A percentile compares a stretch with the other conserved stretches of the same genome.
These are phyloP conservation scores for Brassica napus DNA, from an alignment of 345 rosid genomes.

Conservation along the genomic window DNA sequence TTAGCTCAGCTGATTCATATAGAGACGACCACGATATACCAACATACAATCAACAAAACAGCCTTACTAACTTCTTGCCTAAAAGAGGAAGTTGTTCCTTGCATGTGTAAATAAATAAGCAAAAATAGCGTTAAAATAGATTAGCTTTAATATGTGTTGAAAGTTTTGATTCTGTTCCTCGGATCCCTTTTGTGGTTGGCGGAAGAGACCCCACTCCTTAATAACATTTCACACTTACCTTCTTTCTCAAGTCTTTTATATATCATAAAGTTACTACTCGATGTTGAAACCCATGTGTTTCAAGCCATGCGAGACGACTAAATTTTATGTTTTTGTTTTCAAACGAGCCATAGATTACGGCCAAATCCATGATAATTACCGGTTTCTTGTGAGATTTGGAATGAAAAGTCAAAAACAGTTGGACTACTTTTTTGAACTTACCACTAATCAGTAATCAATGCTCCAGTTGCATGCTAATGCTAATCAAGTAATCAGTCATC, in stretches of 20 bases:
- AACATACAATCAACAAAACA: conserved; percentile 11
- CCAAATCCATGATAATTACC: neutral
- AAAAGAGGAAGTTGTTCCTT: neutral
- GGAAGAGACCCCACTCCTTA: conserved; percentile 37
- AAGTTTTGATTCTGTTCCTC: conserved; percentile 25
- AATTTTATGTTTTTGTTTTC: neutral
- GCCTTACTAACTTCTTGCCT: conserved; percentile 17
- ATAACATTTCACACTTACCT: conserved; percentile 19
- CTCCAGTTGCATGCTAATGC: conserved; percentile 37
- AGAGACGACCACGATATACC: conserved; percentile 21
- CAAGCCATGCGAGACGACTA: conserved; percentile 15
- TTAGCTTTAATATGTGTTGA: neutral
- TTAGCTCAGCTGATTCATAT: conserved; percentile 17
- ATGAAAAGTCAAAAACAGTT: conserved; percentile 7
- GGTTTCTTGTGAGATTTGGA: neutral
- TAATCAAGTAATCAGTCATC: neutral
- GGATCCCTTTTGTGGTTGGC: conserved; percentile 37
- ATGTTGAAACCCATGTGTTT: neutral
- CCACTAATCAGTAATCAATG: conserved; percentile 29
- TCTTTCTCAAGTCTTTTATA: neutral
- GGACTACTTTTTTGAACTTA: conserved; percentile 4
- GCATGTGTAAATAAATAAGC: neutral
- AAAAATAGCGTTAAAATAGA: neutral
- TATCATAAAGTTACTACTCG: neutral
- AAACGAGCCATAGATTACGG: conserved; percentile 16